Evolutionary conservation across 805 yeast genomes (phyloP).

Genomic region (Ogataea nonfermentans): DNA sequence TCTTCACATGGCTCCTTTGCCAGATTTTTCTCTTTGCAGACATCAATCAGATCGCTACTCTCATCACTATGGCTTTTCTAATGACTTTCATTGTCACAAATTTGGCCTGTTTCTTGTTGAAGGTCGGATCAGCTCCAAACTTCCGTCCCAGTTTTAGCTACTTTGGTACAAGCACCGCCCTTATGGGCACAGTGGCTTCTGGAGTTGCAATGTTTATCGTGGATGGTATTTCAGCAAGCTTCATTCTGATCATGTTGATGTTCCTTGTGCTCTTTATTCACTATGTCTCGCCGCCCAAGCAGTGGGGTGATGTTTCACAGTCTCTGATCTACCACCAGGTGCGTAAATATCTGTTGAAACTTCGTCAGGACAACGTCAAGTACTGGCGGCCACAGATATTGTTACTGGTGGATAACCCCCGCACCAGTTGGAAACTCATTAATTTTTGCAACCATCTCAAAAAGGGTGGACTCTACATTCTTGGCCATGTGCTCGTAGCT

Average conservation of each 20-base stretch:
- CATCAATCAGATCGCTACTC: conserved; percentile 89
- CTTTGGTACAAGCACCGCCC: conserved; percentile 80
- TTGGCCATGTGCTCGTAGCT: conserved; percentile 86
- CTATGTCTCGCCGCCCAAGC: conserved; percentile 88
- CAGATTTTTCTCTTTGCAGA: conserved; percentile 87
- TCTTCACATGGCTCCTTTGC: conserved; percentile 77
- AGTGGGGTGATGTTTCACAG: conserved; percentile 98
- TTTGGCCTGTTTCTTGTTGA: conserved; percentile 85
- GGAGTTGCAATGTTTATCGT: conserved; percentile 89
- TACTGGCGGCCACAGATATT: conserved; percentile 98
- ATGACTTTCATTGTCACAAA: conserved; percentile 96
- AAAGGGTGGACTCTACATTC: conserved; percentile 89
- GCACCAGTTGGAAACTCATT: conserved; percentile 88
- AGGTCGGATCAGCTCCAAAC: conserved; percentile 94
- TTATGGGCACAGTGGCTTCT: conserved; percentile 67
- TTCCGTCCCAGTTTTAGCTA: conserved; percentile 93
- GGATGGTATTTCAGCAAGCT: conserved; percentile 84
- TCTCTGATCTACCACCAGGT: conserved; percentile 94
- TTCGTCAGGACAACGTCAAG: conserved; percentile 90
- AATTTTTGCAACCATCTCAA: conserved; percentile 91
- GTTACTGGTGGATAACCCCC: conserved; percentile 84
- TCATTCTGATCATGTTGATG: conserved; percentile 63
- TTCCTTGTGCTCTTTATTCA: conserved; percentile 77
- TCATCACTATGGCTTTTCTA: conserved; percentile 94
- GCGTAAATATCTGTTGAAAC: conserved; percentile 77